Percentiles rank a stretch among this genome's conserved stretches.
Evolutionary conservation across 768 basidiomycete species (phyloP).

Genomic region (Serendipita vermifera): DNA sequence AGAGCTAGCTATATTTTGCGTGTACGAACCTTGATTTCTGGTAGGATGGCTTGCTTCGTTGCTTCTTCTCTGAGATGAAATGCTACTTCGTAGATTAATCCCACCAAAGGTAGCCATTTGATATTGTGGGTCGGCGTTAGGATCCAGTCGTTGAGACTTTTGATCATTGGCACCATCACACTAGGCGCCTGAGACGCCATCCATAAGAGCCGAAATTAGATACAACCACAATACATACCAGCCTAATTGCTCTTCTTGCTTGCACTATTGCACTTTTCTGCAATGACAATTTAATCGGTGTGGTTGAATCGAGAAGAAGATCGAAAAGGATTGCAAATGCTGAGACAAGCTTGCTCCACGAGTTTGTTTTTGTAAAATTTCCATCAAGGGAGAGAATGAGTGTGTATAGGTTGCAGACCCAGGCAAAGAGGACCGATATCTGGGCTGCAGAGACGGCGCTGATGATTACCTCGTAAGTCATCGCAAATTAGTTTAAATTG

Average conservation of each 20-base stretch:
- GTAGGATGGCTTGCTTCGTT: conserved; percentile 31
- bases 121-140: conserved; percentile 37
- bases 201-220: not conserved
- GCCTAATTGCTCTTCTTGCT: conserved; percentile 53
- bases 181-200: conserved; percentile 24
- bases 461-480: conserved; percentile 15
- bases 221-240: too few relatives aligned
- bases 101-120: conserved; percentile 40
- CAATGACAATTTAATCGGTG: conserved; percentile 43
- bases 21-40: conserved; percentile 31
- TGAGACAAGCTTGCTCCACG: conserved; percentile 41
- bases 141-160: conserved; percentile 37
- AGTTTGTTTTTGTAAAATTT: conserved; percentile 33
- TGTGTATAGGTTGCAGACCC: conserved; percentile 53
- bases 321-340: conserved; percentile 51
- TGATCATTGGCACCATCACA: conserved; percentile 38
- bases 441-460: conserved; percentile 46
- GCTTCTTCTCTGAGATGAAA: conserved; percentile 51
- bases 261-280: conserved; percentile 48
- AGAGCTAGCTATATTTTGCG: conserved; percentile 29
- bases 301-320: conserved; percentile 38
- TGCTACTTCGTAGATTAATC: conserved; percentile 56
- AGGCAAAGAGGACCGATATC: conserved; percentile 55
- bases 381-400: conserved; percentile 35
- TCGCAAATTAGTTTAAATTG: not conserved